Evolutionary conservation across 2,329 filamentous ascomycete species (phyloP).

Genomic region (Ascochyta lentis): DNA sequence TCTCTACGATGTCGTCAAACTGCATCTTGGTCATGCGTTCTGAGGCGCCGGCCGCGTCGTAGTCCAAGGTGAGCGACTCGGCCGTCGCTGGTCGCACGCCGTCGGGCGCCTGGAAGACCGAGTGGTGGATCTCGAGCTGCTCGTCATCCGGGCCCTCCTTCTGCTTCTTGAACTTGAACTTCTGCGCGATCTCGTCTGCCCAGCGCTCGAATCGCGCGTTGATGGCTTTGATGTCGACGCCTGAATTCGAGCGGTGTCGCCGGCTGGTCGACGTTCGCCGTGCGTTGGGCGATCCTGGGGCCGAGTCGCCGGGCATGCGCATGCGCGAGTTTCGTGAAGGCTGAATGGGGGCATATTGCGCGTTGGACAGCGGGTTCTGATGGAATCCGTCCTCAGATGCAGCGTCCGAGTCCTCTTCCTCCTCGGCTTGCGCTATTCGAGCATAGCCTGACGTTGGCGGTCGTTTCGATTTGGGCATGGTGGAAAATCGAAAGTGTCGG

Average conservation of each 20-base stretch:
- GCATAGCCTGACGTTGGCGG: conserved; percentile 59
- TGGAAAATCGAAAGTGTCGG: not conserved
- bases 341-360: conserved; percentile 57
- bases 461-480: conserved; percentile 45
- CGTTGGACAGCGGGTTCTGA: conserved; percentile 46
- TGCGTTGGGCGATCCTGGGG: conserved; percentile 41
- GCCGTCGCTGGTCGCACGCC: conserved; percentile 81
- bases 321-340: conserved; percentile 53
- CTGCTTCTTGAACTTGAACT: conserved; percentile 86
- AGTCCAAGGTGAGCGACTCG: conserved; percentile 69
- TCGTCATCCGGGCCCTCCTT: conserved; percentile 78
- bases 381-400: conserved; percentile 50
- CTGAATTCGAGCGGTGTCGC: conserved; percentile 75
- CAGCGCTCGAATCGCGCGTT: conserved; percentile 93
- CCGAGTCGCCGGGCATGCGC: conserved; percentile 47
- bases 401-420: conserved; percentile 53
- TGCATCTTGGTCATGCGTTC: conserved; percentile 77
- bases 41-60: conserved; percentile 57
- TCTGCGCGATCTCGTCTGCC: conserved; percentile 97
- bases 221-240: conserved; percentile 97
- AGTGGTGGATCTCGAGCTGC: conserved; percentile 93
- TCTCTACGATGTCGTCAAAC: conserved; percentile 88
- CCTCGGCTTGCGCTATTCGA: conserved; percentile 60
- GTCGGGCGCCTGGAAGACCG: conserved; percentile 92
- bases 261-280: conserved; percentile 42